Evolutionary conservation across 306 rosid species (phyloP), one percentile per base, ranked within the genome.

Genomic region (Quercus mongolica): DNA sequence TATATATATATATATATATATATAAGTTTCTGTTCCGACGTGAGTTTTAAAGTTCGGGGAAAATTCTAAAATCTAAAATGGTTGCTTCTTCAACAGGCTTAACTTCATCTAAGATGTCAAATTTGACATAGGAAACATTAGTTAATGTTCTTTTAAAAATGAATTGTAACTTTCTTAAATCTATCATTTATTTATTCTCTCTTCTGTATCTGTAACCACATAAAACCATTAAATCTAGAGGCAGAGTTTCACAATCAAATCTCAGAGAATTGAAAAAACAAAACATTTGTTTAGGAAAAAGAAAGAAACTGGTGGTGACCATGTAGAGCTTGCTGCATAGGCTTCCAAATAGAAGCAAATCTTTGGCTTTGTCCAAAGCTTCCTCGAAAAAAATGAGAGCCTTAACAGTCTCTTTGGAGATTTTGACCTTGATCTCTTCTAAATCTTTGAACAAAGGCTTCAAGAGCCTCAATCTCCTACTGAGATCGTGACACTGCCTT

Each of bases 1-100:
- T n/a, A n/a, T n/a, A n/a, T n/a, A n/a, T n/a, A n/a, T n/a, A n/a
- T n/a, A n/a, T n/a, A n/a, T n/a, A n/a, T n/a, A n/a, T n/a, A n/a
- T n/a, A n/a, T n/a, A n/a, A n/a, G 46, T 38, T 38, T 38, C 0
- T 38, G 46, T 38, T 38, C 3, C 46, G 11, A 38, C 1, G 0
- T 38, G 46, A 38, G 11, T 38, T 8, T 38, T 7, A 38, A 38
- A 38, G 46, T 38, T 38, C 46, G 0, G 11, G 11, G 3, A 38
- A 38, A 38, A 38, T 38, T 89, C 92, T 8, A 97, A 89, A 71
- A 89, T 85, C 78, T 88, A 88, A 83, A 92, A 87, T 46, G 79
- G 84, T 20, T 83, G 86, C 46, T 38, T 2, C 46, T 38, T 38
- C 46, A 38, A 41, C 62, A 85, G 5, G 90, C 11, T 2, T 38